Conservation (phyloP, 2,329 filamentous ascomycete genomes). For the Chaetomium olivaceum region DNA sequence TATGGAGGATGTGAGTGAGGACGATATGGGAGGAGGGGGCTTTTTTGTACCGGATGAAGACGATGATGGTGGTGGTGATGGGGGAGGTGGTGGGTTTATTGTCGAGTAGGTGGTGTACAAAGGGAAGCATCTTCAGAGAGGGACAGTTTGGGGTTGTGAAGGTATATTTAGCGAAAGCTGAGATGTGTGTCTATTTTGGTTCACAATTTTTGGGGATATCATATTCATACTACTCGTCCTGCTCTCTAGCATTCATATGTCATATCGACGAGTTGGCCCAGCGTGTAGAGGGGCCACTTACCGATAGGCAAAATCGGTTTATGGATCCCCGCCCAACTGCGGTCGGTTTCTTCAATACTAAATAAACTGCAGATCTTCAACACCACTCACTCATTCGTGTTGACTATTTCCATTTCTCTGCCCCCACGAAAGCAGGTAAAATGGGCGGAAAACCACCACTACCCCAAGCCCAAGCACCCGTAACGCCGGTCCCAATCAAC, state of each 20-base stretch:
- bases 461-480: not conserved
- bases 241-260: too few relatives aligned
- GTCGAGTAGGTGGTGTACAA: conserved; percentile 23
- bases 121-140: not conserved
- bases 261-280: not conserved
- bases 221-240: not conserved
- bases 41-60: conserved; percentile 34
- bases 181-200: not conserved
- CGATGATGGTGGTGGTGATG: conserved; percentile 27
- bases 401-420: too few relatives aligned
- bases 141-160: not conserved
- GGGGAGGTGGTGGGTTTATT: conserved; percentile 28
- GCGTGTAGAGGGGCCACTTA: not conserved
- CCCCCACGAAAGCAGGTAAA: not conserved
- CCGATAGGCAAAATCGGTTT: not conserved
- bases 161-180: not conserved
- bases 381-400: not conserved
- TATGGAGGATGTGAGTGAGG: conserved; percentile 34
- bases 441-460: conserved; percentile 11
- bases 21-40: conserved; percentile 36
- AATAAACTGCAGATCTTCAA: not conserved
- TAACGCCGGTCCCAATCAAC: conserved; percentile 48
- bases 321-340: not conserved
- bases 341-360: not conserved
- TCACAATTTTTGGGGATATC: not conserved